These are phyloP conservation scores for Akebia trifoliata DNA, from an alignment of 164 flowering plant genomes.

Conservation along the genomic window DNA sequence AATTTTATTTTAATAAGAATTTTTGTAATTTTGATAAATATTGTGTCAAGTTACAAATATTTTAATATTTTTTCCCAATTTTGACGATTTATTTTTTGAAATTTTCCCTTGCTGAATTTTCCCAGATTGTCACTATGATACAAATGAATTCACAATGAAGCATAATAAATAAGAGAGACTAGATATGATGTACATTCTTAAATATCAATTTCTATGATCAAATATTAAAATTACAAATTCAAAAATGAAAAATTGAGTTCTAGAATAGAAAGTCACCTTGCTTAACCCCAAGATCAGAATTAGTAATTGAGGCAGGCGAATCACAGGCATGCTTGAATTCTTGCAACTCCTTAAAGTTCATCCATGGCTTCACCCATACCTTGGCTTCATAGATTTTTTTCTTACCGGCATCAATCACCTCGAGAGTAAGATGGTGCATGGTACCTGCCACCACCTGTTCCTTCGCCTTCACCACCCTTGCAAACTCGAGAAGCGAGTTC, in stretches of 20 bases:
- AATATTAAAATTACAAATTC: background rate
- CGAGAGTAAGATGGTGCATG: constrained; percentile 60
- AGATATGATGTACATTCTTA: background rate
- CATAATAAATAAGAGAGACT: too few relatives aligned
- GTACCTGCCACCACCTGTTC: constrained; percentile 78
- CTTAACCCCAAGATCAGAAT: constrained; percentile 58
- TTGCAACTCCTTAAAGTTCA: constrained; percentile 64
- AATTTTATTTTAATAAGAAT: too few relatives aligned
- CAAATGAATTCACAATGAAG: too few relatives aligned
- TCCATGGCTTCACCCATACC: constrained; percentile 74
- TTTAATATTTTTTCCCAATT: too few relatives aligned
- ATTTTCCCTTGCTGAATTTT: too few relatives aligned
- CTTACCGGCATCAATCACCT: constrained; percentile 62
- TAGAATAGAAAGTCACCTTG: constrained; percentile 31
- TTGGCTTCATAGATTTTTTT: constrained; percentile 69
- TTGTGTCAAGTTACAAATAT: too few relatives aligned
- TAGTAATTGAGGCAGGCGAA: constrained; percentile 31
- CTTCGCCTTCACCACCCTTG: constrained; percentile 55
- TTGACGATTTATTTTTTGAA: too few relatives aligned
- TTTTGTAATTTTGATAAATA: too few relatives aligned
- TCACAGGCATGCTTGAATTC: constrained; percentile 58
- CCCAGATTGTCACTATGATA: too few relatives aligned
- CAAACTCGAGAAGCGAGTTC: constrained; percentile 63
- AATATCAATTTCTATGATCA: background rate
- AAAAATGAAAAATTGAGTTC: background rate